Percentiles rank a stretch among this genome's conserved stretches.
Conservation (phyloP, 306 rosid genomes). For the Hippophae tibetana region DNA sequence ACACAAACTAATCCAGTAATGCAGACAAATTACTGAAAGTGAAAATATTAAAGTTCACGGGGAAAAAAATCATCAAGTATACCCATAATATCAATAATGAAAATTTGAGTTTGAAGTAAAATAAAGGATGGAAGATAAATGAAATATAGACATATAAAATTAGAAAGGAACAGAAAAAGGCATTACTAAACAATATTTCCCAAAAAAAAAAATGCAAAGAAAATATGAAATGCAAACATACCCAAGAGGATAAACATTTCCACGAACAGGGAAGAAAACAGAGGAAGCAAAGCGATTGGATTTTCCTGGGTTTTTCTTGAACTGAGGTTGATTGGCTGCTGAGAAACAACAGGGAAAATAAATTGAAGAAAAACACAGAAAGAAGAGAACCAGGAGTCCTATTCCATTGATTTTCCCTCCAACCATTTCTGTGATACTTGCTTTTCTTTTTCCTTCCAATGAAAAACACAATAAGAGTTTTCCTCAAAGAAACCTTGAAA, state of each 20-base stretch:
- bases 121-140: too few species aligned
- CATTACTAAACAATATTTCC: background rate
- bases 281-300: conserved; percentile 16
- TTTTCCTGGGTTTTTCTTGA: background rate
- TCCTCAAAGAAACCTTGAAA: too few species aligned
- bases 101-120: too few species aligned
- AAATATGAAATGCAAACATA: conserved; percentile 14
- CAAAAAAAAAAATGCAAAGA: background rate
- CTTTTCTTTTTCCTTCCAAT: background rate
- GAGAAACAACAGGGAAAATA: conserved; percentile 28
- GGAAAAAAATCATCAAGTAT: too few species aligned
- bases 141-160: background rate
- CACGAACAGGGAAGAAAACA: conserved; percentile 32
- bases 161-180: background rate
- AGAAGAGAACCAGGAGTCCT: conserved; percentile 13
- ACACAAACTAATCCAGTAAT: too few species aligned
- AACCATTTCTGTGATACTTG: background rate
- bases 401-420: conserved; percentile 13
- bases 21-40: too few species aligned
- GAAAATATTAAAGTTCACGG: too few species aligned
- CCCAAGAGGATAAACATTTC: conserved; percentile 86
- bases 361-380: conserved; percentile 22
- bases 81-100: too few species aligned
- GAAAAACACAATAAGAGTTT: background rate
- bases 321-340: conserved; percentile 15